Evolutionary conservation across 2,329 filamentous ascomycete genomes (phyloP), one percentile per base, ranked within the genome.

Genomic region (Fusarium irregulare): DNA sequence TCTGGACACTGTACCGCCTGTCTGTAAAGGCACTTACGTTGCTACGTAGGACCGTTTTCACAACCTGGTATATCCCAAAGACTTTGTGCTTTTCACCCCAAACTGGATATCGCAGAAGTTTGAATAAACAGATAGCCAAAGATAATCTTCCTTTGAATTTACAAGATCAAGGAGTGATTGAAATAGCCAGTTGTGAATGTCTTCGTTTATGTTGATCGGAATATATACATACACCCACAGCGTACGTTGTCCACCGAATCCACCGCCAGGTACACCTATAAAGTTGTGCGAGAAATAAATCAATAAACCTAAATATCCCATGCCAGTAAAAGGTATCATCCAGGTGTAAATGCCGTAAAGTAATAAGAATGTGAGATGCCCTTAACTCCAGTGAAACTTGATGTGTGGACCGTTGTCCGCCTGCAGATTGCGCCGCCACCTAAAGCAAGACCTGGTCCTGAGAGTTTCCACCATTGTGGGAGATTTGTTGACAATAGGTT

Each of bases 251-350:
- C 68, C 44, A 34, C 55, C 34, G 45, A 44, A 46, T 41, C 20
- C 16, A 45, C 23, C 48, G 37, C 44, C 53, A 62, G 47, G 46
- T 32, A 70, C 54, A 34, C 46, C 50, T 57, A 56, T 28, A 66
- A 37, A 56, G 34, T 27, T 53, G 50, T 25, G 30, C 21, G 11
- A 66, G 25, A 46, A 58, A 59, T 42, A 56, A 28, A 55, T 23
- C 60, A 66, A 68, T 51, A 65, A 58, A 48, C 45, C 64, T 45
- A 62, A 62, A 53, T 54, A 70, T 70, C 50, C 60, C 46, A 56
- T 57, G 60, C 60, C 32, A 58, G 42, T 57, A 72, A 68, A 70
- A 74, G 71, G 72, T 74, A 74, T 74, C 71, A 64, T 74, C 58
- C 32, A 56, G 56, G 56, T 73, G 62, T 71, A 49, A 72, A 61